Evolutionary conservation across 352 stramenopile genomes (phyloP), one percentile per base, ranked within the genome.

Genomic region (Phytopythium sindhum): DNA sequence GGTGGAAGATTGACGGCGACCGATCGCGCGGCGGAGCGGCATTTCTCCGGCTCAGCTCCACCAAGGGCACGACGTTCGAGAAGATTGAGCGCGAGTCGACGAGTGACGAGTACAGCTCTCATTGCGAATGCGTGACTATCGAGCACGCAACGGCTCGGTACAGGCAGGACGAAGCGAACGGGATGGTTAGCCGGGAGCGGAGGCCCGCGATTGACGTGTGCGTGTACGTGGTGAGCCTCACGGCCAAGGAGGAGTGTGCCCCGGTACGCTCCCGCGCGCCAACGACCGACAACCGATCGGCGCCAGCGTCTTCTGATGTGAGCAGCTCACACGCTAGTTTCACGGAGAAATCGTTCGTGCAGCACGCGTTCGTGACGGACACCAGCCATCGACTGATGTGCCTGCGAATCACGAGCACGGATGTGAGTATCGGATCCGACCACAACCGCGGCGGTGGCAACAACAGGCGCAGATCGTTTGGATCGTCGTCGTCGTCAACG

Each of bases 301-400:
- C 12, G 9, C 44, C 51, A 39, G 21, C 29, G 21, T 0, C n/a
- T 5, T 15, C 29, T 6, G 52, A 28, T 26, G 31, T 23, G 21
- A 45, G 19, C 5, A 29, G 11, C 45, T 26, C 42, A 12, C 17
- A 24, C 42, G 52, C 29, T 4, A 6, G 21, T 14, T 45, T 60
- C 5, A 73, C 69, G 39, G 72, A 70, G 62, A 65, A 41, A 41
- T 54, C 65, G 4, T 83, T 80, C 61, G 51, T 75, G 2, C 67
- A 88, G 41, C 79, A 88, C 31, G 68, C 80, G 17, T 90, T 90
- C 47, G 79, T 77, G n/a, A 86, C 81, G 0, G 81, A 90, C 55
- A 48, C 48, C 48, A 88, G 69, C 50, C 60, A 65, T 12, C 65
- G 75, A 35, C 60, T 90, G 9, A 81, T 88, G 78, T 87, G 81